Evolutionary conservation across 2,329 filamentous ascomycete genomes (phyloP), one percentile per base, ranked within the genome.

Genomic region (Magnaporthiopsis rhizophila): DNA sequence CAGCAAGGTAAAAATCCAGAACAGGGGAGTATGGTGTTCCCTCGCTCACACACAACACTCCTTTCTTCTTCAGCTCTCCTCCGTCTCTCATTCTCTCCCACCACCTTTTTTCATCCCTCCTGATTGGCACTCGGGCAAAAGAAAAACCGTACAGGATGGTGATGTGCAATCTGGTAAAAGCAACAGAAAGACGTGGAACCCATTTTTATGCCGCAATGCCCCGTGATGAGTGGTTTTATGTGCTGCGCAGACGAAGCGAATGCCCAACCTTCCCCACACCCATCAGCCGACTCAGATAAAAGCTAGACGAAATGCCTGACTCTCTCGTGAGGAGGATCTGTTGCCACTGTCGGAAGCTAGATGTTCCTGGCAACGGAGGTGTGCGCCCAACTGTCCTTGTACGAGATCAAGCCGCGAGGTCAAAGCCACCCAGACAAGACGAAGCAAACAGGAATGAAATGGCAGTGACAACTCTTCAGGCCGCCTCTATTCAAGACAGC

Each of bases 401-500:
- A 1, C 18, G 45, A 50, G 13, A 8, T 18, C 2, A 50, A 18
- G n/a, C 45, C 45, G 18, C 18, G 45, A n/a, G n/a, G n/a, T n/a
- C n/a, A n/a, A n/a, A n/a, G n/a, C n/a, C n/a, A n/a, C n/a, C 7
- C 2, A n/a, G 5, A n/a, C 2, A 38, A n/a, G 5, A 50, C 3
- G 36, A 38, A 18, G 36, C 3, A 53, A 53, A 53, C 21, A 53
- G 45, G 45, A n/a, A n/a, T n/a, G n/a, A n/a, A 21, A 6, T n/a
- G 45, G 18, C 45, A 21, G 45, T n/a, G 45, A 3, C 45, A 21
- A n/a, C 8, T 53, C 21, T 38, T 63, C 56, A 50, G 26, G 26
- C 53, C 21, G 34, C n/a, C 62, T 45, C 34, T 38, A 38, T 45
- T 63, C 62, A 63, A 58, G 62, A 59, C 12, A 63, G 57, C 62